Evolutionary conservation across 2,329 filamentous ascomycete genomes (phyloP).

Genomic region (Ambrosiella xylebori): DNA sequence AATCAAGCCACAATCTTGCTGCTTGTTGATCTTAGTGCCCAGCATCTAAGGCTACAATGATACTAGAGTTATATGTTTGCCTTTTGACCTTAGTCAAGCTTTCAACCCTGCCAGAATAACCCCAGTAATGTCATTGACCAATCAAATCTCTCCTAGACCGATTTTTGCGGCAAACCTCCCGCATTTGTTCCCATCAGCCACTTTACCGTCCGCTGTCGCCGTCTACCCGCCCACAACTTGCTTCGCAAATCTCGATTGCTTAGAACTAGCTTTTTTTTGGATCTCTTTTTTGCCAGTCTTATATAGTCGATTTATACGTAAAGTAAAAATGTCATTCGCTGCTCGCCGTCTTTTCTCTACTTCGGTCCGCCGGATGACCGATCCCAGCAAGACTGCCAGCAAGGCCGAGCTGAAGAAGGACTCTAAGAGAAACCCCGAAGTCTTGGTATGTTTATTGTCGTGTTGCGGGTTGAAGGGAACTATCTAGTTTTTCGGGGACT

Average conservation of each 20-base stretch:
- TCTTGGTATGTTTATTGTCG: slow-evolving; percentile 17
- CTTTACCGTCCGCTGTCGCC: background rate
- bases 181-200: too few relatives aligned
- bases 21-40: slow-evolving; percentile 1
- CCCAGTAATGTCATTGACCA: background rate
- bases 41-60: slow-evolving; percentile 8
- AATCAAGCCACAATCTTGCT: background rate
- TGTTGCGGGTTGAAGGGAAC: background rate
- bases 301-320: background rate
- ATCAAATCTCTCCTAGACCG: slow-evolving; percentile 2
- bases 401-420: slow-evolving; percentile 37
- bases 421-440: slow-evolving; percentile 36
- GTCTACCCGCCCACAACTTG: background rate
- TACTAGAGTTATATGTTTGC: background rate
- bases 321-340: slow-evolving; percentile 33
- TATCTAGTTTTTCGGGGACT: background rate
- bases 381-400: slow-evolving; percentile 26
- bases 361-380: slow-evolving; percentile 32
- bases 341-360: slow-evolving; percentile 40
- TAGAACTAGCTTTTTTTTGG: background rate
- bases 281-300: background rate
- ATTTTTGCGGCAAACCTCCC: slow-evolving; percentile 2
- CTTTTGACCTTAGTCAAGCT: background rate
- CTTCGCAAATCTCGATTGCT: background rate
- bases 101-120: background rate